Conservation (phyloP, 75 land plant genomes). For the Cupressus sempervirens region DNA sequence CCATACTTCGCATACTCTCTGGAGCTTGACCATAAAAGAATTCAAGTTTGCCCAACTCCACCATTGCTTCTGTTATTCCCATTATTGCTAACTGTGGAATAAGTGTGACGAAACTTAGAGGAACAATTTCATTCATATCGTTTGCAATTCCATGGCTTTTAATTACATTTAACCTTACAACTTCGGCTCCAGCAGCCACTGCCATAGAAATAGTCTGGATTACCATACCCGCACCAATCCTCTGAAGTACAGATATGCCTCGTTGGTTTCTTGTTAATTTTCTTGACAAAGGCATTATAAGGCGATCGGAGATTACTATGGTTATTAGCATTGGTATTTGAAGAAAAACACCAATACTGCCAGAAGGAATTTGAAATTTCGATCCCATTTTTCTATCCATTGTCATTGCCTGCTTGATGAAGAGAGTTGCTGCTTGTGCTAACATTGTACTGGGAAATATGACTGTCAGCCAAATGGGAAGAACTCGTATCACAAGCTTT, state of each 20-base stretch:
- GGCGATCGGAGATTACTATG: background rate
- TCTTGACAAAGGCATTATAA: slow-evolving; percentile 10
- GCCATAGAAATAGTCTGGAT: slow-evolving; percentile 32
- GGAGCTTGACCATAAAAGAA: slow-evolving; percentile 79
- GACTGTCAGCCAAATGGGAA: slow-evolving; percentile 43
- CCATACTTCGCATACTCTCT: slow-evolving; percentile 36
- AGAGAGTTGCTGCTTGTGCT: background rate
- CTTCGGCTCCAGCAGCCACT: slow-evolving; percentile 36
- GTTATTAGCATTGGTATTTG: background rate
- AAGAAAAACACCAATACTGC: background rate
- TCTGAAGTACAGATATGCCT: slow-evolving; percentile 19
- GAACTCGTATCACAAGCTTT: slow-evolving; percentile 39
- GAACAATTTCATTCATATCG: slow-evolving; percentile 24
- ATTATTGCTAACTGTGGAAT: slow-evolving; percentile 60
- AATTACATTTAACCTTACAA: slow-evolving; percentile 22
- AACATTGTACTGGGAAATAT: background rate
- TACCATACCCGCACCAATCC: slow-evolving; percentile 46
- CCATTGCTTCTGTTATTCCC: slow-evolving; percentile 48
- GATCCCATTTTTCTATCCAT: slow-evolving; percentile 8
- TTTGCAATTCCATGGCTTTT: slow-evolving; percentile 22
- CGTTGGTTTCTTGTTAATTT: slow-evolving; percentile 41
- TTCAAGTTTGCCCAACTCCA: slow-evolving; percentile 53
- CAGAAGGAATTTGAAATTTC: slow-evolving; percentile 27
- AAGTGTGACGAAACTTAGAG: slow-evolving; percentile 43
- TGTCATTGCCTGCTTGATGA: background rate